A percentile compares a stretch with the other conserved stretches of the same genome.
Conservation (phyloP, 2,329 filamentous ascomycete genomes). For the Pseudocercospora musae region DNA sequence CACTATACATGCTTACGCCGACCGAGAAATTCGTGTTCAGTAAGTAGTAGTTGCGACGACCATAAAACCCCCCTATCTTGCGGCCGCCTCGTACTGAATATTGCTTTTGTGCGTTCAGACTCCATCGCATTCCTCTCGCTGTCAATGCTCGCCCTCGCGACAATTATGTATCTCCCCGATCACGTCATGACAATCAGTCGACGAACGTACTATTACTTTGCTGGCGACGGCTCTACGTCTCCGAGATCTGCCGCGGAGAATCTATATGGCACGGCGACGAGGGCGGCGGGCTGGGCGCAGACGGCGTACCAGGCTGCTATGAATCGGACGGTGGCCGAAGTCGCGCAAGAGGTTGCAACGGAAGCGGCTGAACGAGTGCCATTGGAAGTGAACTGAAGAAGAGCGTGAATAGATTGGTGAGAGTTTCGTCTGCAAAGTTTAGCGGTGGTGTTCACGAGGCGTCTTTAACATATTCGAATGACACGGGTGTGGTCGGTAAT, state of each 20-base stretch:
- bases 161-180: conserved; percentile 87
- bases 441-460: conserved; percentile 1
- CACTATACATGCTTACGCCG: conserved; percentile 94
- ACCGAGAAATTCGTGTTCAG: conserved; percentile 97
- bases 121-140: conserved; percentile 87
- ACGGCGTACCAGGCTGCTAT: conserved; percentile 25
- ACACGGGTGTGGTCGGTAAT: conserved; percentile 2
- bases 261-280: conserved; percentile 20
- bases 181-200: conserved; percentile 79
- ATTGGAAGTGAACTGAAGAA: conserved; percentile 3
- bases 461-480: neutral
- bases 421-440: neutral
- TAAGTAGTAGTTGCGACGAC: conserved; percentile 48
- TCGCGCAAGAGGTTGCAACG: conserved; percentile 20
- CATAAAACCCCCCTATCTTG: neutral
- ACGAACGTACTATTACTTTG: conserved; percentile 92
- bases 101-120: conserved; percentile 55
- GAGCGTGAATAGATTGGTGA: neutral
- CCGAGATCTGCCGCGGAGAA: conserved; percentile 21
- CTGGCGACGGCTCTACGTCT: conserved; percentile 58
- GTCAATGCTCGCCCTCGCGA: conserved; percentile 80
- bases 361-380: conserved; percentile 15
- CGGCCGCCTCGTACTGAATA: conserved; percentile 3
- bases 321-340: conserved; percentile 17
- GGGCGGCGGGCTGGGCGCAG: conserved; percentile 23